These are phyloP conservation scores for Lipomyces japonicus DNA, from an alignment of 805 yeast species.

Conservation along the genomic window DNA sequence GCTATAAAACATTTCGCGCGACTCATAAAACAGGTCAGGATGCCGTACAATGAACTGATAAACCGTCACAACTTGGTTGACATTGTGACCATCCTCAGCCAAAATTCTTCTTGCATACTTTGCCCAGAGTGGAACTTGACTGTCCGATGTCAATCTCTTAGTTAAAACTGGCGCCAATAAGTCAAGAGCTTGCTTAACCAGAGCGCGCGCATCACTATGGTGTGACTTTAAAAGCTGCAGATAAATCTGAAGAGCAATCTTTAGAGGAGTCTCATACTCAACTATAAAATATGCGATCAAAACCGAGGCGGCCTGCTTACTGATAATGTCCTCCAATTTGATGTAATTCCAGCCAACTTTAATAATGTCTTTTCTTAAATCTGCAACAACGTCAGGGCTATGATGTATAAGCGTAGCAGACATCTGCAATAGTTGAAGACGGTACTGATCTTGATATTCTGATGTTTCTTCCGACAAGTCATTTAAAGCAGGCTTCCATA, in stretches of 20 bases:
- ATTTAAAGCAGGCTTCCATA: constrained; percentile 61
- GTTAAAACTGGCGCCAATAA: constrained; percentile 66
- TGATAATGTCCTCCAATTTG: constrained; percentile 78
- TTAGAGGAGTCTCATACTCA: constrained; percentile 81
- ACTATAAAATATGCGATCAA: constrained; percentile 82
- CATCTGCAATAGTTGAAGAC: constrained; percentile 75
- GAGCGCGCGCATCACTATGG: constrained; percentile 74
- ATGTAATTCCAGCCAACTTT: constrained; percentile 93
- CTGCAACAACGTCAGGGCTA: constrained; percentile 57
- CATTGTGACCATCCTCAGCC: constrained; percentile 84
- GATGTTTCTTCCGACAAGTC: constrained; percentile 51
- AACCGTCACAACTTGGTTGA: constrained; percentile 78
- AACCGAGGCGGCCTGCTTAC: constrained; percentile 90
- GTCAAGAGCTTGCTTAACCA: constrained; percentile 85
- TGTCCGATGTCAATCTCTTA: constrained; percentile 23
- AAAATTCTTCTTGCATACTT: constrained; percentile 92
- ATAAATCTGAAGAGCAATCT: constrained; percentile 86
- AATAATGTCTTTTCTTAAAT: constrained; percentile 74
- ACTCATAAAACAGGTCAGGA: constrained; percentile 75
- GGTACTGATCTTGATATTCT: constrained; percentile 67
- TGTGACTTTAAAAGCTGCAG: constrained; percentile 83
- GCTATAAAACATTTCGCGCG: constrained; percentile 84
- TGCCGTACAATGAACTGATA: constrained; percentile 87
- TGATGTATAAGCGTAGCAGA: constrained; percentile 72
- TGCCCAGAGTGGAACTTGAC: constrained; percentile 59